A percentile compares a stretch with the other conserved stretches of the same genome.
These are phyloP conservation scores for Ustilago hordei DNA, from an alignment of 1,284 basidiomycete genomes.

Conservation along the genomic window DNA sequence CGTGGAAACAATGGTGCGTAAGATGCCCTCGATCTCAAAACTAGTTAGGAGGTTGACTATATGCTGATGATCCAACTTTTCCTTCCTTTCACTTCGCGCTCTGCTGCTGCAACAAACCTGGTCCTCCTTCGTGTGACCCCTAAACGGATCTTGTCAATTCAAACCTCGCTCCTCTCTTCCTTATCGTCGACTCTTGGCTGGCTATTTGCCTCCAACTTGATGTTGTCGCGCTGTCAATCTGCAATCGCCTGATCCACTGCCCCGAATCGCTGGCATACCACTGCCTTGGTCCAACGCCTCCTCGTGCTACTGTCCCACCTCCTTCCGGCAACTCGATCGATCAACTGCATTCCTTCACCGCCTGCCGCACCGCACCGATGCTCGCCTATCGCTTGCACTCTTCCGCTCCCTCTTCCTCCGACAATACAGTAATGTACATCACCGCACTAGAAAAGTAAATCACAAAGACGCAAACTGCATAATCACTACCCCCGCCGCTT, in stretches of 20 bases:
- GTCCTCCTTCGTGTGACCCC: conserved; percentile 5
- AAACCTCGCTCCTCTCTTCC: conserved; percentile 1
- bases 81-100: background rate
- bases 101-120: conserved; percentile 1
- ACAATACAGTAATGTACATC: conserved; percentile 51
- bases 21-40: background rate
- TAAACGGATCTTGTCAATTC: conserved; percentile 2
- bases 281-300: background rate
- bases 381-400: background rate
- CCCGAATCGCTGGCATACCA: background rate
- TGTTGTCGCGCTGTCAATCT: background rate
- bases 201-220: background rate
- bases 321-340: background rate
- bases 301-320: conserved; percentile 3
- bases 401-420: background rate
- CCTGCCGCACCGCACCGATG: background rate
- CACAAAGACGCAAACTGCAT: conserved; percentile 1
- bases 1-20: conserved; percentile 93
- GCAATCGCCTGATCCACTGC: background rate
- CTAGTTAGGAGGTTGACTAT: background rate
- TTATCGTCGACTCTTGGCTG: background rate
- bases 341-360: conserved; percentile 3
- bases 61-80: conserved; percentile 18
- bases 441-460: conserved; percentile 49
- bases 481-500: background rate